A percentile compares a stretch with the other conserved stretches of the same genome.
Evolutionary conservation across 768 basidiomycete genomes (phyloP).

Genomic region (Phlegmacium glaucopus): DNA sequence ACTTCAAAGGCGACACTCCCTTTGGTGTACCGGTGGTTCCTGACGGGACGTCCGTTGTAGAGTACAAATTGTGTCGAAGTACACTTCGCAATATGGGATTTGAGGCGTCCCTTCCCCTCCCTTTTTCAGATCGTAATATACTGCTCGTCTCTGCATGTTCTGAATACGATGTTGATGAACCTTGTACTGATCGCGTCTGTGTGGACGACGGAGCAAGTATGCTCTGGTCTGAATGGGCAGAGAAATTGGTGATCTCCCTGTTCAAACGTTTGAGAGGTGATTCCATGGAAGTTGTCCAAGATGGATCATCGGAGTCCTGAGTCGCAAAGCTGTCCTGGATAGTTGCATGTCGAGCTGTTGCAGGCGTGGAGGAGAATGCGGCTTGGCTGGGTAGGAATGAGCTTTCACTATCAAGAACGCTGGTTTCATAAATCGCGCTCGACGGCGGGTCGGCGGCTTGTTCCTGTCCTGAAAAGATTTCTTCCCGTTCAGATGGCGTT

Average conservation of each 20-base stretch:
- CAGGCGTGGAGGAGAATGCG: constrained; percentile 79
- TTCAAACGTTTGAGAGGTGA: constrained; percentile 69
- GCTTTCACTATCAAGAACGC: constrained; percentile 53
- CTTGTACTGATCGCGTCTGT: constrained; percentile 7
- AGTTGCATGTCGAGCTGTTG: constrained; percentile 42
- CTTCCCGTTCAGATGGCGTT: constrained; percentile 38
- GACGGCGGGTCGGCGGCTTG: constrained; percentile 15
- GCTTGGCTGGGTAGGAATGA: constrained; percentile 75
- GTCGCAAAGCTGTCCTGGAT: constrained; percentile 35
- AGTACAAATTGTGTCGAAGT: constrained; percentile 47
- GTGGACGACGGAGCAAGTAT: constrained; percentile 12
- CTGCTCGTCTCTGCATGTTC: constrained; percentile 20
- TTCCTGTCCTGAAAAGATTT: constrained; percentile 19
- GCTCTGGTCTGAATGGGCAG: constrained; percentile 29
- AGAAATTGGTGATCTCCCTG: constrained; percentile 56
- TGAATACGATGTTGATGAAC: constrained; percentile 14
- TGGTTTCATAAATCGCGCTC: constrained; percentile 31
- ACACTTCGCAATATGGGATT: constrained; percentile 46
- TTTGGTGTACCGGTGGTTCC: constrained; percentile 24
- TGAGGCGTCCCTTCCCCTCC: constrained; percentile 42
- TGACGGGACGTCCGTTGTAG: constrained; percentile 35
- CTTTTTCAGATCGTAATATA: constrained; percentile 33
- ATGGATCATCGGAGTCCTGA: constrained; percentile 46
- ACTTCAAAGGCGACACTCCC: constrained; percentile 47
- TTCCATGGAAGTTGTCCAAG: constrained; percentile 74